Base-by-base conservation (phyloP, 2,329 filamentous ascomycete species). In the Dendryphion nanum region DNA sequence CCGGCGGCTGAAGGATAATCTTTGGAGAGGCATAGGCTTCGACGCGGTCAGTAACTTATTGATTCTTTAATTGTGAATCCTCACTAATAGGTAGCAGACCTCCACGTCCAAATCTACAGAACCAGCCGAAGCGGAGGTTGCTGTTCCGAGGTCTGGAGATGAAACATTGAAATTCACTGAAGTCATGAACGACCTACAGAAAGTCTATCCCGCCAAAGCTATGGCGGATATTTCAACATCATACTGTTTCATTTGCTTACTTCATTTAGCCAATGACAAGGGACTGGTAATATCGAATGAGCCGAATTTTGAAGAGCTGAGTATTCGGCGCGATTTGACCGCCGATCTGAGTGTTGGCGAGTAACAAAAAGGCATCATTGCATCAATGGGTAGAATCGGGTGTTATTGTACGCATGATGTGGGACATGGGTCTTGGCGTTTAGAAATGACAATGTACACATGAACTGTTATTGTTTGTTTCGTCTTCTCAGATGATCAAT, bases 221-320 rank as follows among this genome's bases (percentile, higher is more conserved):
- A 87, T 98, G 81, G 82, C 85, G 44, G 93, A 98, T 66, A 97
- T 98, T 57, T 95, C 89, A 23, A 98, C 93, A 0, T 94, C 76
- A 13, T 85, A 79, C 51, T 95, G 93, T 64, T 98, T 97, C 69
- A 98, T 98, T 47, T 94, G 87, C 55, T 70, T 95, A 41, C 71
- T 96, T 48, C 90, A 96, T 67, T 64, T 96, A 55, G 90, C 90
- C 42, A 96, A 96, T 67, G 90, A 96, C 61, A 91, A 94, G 70
- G 90, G 90, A 0, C 72, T 96, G 26, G 75, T 85, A 17, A 85
- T 96, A 45, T 78, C 85, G 49, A 82, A 81, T 38, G 71, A 77
- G 30, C 71, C 77, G 21, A 67, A 63, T 7, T 73, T 72, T 47
- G 64, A 67, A 35, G 72, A 78, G 41, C 50, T 78, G 48, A 68